Conservation (phyloP, 495 filamentous ascomycete genomes). For the Margaritispora aquatica region DNA sequence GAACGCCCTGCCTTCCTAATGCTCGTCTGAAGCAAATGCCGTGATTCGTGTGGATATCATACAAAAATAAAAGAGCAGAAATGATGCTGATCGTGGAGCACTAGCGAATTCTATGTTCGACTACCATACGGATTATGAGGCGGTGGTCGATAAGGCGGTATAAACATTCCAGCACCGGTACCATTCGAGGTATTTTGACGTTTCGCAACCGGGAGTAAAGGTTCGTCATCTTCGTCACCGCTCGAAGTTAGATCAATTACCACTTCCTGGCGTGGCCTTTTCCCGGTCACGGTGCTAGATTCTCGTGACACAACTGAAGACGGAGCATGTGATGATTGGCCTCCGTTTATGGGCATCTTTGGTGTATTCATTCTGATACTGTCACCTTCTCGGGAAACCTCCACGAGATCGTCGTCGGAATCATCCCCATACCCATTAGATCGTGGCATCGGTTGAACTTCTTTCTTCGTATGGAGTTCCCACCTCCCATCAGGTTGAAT, state of each 20-base stretch:
- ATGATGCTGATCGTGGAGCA: neutral
- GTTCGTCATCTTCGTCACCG: conserved; percentile 71
- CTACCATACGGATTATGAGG: neutral
- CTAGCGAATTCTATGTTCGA: neutral
- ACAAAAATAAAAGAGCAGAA: neutral
- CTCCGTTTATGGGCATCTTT: neutral
- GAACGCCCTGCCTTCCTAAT: neutral
- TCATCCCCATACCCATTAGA: conserved; percentile 25
- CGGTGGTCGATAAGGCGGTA: conserved; percentile 1
- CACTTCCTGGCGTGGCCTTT: conserved; percentile 31
- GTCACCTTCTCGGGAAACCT: conserved; percentile 49
- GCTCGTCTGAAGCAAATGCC: neutral
- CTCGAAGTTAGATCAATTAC: conserved; percentile 78
- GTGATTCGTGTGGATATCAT: conserved; percentile 8
- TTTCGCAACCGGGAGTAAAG: conserved; percentile 49
- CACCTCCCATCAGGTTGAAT: conserved; percentile 85
- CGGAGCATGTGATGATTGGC: conserved; percentile 42
- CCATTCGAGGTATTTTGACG: conserved; percentile 26
- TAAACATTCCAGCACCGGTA: neutral
- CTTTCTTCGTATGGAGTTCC: conserved; percentile 40
- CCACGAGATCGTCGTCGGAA: conserved; percentile 58
- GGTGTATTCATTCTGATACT: conserved; percentile 28
- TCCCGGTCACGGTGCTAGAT: conserved; percentile 10
- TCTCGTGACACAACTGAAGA: conserved; percentile 25
- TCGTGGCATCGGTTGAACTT: conserved; percentile 11